These are phyloP conservation scores for Ophiostoma australiae DNA, from an alignment of 2,329 filamentous ascomycete genomes.

Conservation along the genomic window DNA sequence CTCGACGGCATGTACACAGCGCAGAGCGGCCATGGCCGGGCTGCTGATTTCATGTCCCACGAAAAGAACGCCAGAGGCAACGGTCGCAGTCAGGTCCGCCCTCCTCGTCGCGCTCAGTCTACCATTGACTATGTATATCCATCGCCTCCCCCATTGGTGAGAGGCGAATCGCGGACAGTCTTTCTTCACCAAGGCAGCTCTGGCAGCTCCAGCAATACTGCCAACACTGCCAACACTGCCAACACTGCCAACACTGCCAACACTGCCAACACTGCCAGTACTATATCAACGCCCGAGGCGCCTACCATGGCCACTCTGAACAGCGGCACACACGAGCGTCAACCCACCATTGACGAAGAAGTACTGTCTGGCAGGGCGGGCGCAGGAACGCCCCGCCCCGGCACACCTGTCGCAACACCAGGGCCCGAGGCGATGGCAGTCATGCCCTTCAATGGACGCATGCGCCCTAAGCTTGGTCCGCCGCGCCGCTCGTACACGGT, in stretches of 20 bases:
- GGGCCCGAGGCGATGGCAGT: not conserved
- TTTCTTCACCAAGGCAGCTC: slow-evolving; percentile 20
- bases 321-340: slow-evolving; percentile 18
- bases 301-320: not conserved
- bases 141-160: slow-evolving; percentile 27
- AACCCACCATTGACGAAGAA: slow-evolving; percentile 25
- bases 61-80: slow-evolving; percentile 27
- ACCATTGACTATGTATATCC: slow-evolving; percentile 42
- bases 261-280: not conserved
- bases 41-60: not conserved
- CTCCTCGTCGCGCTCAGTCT: slow-evolving; percentile 45
- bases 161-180: slow-evolving; percentile 23
- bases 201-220: not conserved
- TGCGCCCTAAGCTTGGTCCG: slow-evolving; percentile 39
- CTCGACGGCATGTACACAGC: not conserved
- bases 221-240: too few relatives aligned
- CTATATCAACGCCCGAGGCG: not conserved
- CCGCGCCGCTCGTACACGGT: slow-evolving; percentile 56
- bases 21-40: not conserved
- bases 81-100: slow-evolving; percentile 34
- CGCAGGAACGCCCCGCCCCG: not conserved
- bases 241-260: not conserved
- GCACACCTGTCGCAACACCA: not conserved
- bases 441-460: not conserved
- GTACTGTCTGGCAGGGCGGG: not conserved